These are phyloP conservation scores for Aspergillus egyptiacus DNA, from an alignment of 495 filamentous ascomycete species.

Conservation along the genomic window DNA sequence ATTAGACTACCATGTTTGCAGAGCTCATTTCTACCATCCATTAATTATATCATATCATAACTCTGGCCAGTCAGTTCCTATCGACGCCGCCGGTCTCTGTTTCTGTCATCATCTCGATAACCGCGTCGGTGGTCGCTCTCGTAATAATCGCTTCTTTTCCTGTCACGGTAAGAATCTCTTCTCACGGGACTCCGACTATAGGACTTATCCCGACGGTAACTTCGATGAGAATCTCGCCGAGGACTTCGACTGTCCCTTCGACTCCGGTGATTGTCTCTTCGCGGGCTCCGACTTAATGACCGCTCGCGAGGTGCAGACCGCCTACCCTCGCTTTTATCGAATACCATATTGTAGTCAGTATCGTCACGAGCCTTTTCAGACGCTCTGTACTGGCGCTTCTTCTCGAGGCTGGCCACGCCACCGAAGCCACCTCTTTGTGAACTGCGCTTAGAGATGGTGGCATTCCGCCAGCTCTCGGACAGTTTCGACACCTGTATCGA, in stretches of 20 bases:
- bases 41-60: too few species aligned
- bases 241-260: constrained; percentile 49
- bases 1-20: too few species aligned
- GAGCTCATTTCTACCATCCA: too few species aligned
- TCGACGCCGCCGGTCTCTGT: constrained; percentile 26
- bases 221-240: constrained; percentile 22
- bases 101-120: constrained; percentile 27
- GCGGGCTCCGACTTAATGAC: constrained; percentile 22
- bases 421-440: constrained; percentile 77
- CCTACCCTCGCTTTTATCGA: constrained; percentile 62
- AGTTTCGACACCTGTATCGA: constrained; percentile 62
- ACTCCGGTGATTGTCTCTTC: constrained; percentile 21
- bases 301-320: constrained; percentile 18
- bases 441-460: constrained; percentile 78
- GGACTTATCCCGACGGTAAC: constrained; percentile 31
- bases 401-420: constrained; percentile 78
- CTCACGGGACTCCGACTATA: constrained; percentile 49
- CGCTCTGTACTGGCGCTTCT: constrained; percentile 77
- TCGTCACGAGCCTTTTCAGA: constrained; percentile 52
- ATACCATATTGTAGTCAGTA: constrained; percentile 76
- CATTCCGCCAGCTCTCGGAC: constrained; percentile 82
- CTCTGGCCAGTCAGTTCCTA: too few species aligned
- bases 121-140: constrained; percentile 20
- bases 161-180: constrained; percentile 20
- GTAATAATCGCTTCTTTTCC: constrained; percentile 11